Conservation (phyloP, 2,329 filamentous ascomycete genomes). For the Stenocarpella maydis region DNA sequence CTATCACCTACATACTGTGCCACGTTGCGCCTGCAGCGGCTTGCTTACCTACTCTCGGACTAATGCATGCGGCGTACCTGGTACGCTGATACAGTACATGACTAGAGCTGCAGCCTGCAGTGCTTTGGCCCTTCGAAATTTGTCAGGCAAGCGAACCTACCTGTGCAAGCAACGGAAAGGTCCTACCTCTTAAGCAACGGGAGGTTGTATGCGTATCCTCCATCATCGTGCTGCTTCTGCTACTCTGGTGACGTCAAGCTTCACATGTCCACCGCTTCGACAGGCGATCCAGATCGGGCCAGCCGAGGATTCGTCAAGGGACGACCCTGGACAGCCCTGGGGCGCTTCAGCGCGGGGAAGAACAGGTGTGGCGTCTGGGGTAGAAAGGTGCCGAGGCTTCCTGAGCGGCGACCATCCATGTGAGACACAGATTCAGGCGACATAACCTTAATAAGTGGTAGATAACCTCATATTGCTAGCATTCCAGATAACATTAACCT, state of each 20-base stretch:
- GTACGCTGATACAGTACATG: not conserved
- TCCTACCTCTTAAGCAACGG: conserved; percentile 3
- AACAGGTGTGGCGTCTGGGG: conserved; percentile 22
- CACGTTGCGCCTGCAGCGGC: not conserved
- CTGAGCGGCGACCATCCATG: conserved; percentile 8
- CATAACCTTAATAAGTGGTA: not conserved
- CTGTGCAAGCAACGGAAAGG: too few species aligned
- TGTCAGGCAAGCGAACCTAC: too few species aligned
- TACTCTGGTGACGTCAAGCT: not conserved
- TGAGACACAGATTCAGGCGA: conserved; percentile 9
- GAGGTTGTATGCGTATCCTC: not conserved
- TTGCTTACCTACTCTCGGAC: not conserved
- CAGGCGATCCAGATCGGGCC: not conserved
- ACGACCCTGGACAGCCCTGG: not conserved
- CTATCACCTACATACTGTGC: too few species aligned
- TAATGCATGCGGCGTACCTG: not conserved
- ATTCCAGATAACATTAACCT: not conserved
- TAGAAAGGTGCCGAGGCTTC: conserved; percentile 9
- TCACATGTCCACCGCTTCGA: conserved; percentile 11
- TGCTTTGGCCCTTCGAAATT: too few species aligned
- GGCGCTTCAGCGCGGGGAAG: conserved; percentile 3
- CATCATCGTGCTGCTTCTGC: not conserved
- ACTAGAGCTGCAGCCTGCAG: not conserved
- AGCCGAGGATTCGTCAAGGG: conserved; percentile 11
- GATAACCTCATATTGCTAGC: not conserved